A percentile compares a stretch with the other conserved stretches of the same genome.
phyloP scores from a whole-genome alignment of 2,329 filamentous ascomycete genomes.

The Alternaria gansuensis region DNA sequence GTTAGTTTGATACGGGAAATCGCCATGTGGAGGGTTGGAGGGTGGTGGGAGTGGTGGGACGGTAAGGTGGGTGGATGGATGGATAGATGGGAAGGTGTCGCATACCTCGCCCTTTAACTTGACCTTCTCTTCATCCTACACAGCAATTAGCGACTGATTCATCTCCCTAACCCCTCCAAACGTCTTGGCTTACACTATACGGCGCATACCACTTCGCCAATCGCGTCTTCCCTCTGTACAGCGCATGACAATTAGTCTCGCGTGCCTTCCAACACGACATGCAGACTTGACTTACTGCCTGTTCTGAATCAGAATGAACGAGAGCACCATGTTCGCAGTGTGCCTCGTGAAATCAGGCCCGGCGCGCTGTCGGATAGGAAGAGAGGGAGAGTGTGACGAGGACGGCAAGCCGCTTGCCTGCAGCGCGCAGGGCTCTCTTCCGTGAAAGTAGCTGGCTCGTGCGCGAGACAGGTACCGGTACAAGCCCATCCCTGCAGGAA shows the following conservation, averaged over 20 bases:
- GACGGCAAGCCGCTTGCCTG: constrained; percentile 5
- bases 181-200: constrained; percentile 71
- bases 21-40: neutral
- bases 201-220: constrained; percentile 99
- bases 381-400: neutral
- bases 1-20: constrained; percentile 2
- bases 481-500: constrained; percentile 16
- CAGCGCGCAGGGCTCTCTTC: constrained; percentile 5
- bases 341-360: constrained; percentile 17
- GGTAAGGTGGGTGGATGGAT: constrained; percentile 8
- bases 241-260: neutral
- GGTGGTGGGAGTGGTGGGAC: neutral
- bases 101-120: constrained; percentile 95
- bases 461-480: constrained; percentile 5
- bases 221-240: constrained; percentile 88
- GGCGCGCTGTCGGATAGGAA: constrained; percentile 15
- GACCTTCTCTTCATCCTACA: constrained; percentile 93
- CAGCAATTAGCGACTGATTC: constrained; percentile 27
- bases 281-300: constrained; percentile 68
- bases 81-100: constrained; percentile 20
- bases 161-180: neutral
- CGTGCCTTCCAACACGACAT: neutral
- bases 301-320: constrained; percentile 90
- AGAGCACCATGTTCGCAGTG: constrained; percentile 68
- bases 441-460: constrained; percentile 13